Evolutionary conservation across 768 basidiomycete species (phyloP).

Genomic region (Fibroporia radiculosa): DNA sequence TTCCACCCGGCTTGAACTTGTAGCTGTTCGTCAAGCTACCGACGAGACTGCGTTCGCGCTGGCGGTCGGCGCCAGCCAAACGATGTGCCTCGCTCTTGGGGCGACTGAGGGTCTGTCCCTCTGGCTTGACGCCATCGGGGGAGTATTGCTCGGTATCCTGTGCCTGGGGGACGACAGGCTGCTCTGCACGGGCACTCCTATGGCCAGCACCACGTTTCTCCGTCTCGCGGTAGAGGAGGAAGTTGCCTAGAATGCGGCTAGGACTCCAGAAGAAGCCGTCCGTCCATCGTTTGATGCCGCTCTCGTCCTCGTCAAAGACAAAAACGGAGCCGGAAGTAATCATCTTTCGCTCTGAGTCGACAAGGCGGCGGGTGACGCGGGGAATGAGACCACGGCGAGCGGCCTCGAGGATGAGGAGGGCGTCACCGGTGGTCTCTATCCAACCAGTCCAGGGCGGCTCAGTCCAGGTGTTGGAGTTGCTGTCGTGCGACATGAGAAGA

Average conservation of each 20-base stretch:
- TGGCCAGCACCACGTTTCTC: constrained; percentile 73
- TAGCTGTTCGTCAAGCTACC: constrained; percentile 90
- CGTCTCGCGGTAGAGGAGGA: constrained; percentile 90
- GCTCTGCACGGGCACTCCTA: constrained; percentile 40
- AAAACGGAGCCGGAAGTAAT: constrained; percentile 92
- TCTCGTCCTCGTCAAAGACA: constrained; percentile 96
- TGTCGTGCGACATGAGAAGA: constrained; percentile 20
- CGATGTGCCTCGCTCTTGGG: constrained; percentile 47
- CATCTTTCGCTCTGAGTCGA: constrained; percentile 88
- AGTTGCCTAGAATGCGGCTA: constrained; percentile 88
- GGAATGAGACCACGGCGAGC: constrained; percentile 86
- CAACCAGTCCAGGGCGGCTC: constrained; percentile 92
- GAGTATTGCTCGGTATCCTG: constrained; percentile 5
- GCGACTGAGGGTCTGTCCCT: constrained; percentile 47
- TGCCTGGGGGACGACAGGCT: constrained; percentile 31
- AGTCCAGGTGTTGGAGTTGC: constrained; percentile 46
- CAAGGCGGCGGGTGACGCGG: constrained; percentile 83
- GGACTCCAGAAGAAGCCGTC: constrained; percentile 98
- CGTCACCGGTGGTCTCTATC: constrained; percentile 93
- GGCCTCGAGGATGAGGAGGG: constrained; percentile 93
- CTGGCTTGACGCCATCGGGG: constrained; percentile 18
- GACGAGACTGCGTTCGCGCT: constrained; percentile 74
- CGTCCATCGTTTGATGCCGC: constrained; percentile 96
- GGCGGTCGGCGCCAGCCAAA: constrained; percentile 47
- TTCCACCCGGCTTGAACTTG: constrained; percentile 87